Evolutionary conservation across 202 grass and related monocot genomes (phyloP), one percentile per base, ranked within the genome.

Genomic region (Panicum hallii): DNA sequence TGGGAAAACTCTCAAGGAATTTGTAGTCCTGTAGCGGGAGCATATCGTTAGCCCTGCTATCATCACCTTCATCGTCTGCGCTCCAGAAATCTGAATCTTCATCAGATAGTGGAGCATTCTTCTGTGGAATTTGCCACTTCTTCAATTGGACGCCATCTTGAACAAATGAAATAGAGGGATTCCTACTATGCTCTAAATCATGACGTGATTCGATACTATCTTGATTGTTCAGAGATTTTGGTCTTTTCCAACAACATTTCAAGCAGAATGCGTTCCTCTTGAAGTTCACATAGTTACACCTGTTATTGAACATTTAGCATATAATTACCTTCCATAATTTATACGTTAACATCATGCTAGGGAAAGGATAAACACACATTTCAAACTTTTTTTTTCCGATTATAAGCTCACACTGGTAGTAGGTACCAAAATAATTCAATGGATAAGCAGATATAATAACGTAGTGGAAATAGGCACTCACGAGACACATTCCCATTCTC

Each of bases 271-370:
- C 74, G 19, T 99, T 99, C 84, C 91, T 94, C 86, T 93, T 82
- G 71, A 99, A 99, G 64, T 95, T 99, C 47, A 99, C 67, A 80
- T 95, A 99, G 85, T 94, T 95, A 82, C 96, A 99, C 88, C 96
- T 99, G 86, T 30, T 52, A 90, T 78, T 41, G 56, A 72, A 56
- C 57, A 78, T 38, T 17, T 50, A 22, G 79, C 70, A 87, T 9
- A 72, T 65, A 38, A 68, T 67, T 89, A 65, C 58, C 13, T 71
- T 83, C 40, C 48, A 70, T 79, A 69, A 36, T 45, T 23, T 78
- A 53, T n/a, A 78, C 72, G n/a, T 30, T 63, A 63, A 61, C 22
- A 65, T 78, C 45, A 71, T 38, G 47, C 46, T 4, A 41, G 19
- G 45, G 34, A 46, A 86, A 86, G n/a, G 54, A 56, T 66, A 73